Conservation (phyloP, 805 yeast species). For the Schizosaccharomyces osmophilus region DNA sequence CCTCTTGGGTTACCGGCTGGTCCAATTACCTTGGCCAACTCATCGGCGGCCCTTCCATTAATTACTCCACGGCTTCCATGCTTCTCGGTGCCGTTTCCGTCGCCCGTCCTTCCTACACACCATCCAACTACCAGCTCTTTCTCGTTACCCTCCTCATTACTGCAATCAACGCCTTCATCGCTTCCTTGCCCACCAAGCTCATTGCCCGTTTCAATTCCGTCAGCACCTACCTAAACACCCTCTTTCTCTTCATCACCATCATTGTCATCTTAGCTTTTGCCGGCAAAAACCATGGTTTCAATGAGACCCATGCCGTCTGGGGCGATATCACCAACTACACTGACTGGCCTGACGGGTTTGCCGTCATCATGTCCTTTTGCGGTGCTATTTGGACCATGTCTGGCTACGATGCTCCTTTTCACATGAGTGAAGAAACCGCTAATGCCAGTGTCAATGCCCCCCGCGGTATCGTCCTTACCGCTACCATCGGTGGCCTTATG, state of each 20-base stretch:
- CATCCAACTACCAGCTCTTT: slow-evolving; percentile 26
- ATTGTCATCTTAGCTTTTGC: slow-evolving; percentile 22
- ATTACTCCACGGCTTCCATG: slow-evolving; percentile 32
- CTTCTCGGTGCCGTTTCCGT: slow-evolving; percentile 27
- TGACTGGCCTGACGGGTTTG: slow-evolving; percentile 39
- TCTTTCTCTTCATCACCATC: slow-evolving; percentile 27
- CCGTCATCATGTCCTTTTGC: slow-evolving; percentile 30
- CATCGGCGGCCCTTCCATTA: slow-evolving; percentile 32
- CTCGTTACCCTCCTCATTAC: slow-evolving; percentile 29
- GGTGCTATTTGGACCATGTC: slow-evolving; percentile 29
- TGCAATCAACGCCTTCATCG: slow-evolving; percentile 22
- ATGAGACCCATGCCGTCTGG: slow-evolving; percentile 29
- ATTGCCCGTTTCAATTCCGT: slow-evolving; percentile 26
- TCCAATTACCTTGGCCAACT: slow-evolving; percentile 40
- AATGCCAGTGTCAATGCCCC: slow-evolving; percentile 43
- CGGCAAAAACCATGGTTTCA: slow-evolving; percentile 18
- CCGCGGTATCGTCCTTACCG: slow-evolving; percentile 37
- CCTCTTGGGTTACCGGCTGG: slow-evolving; percentile 43
- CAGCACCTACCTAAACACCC: slow-evolving; percentile 25
- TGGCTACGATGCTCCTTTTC: slow-evolving; percentile 49
- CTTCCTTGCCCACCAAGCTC: slow-evolving; percentile 30
- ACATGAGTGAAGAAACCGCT: slow-evolving; percentile 37
- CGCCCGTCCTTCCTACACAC: slow-evolving; percentile 18
- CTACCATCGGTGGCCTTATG: slow-evolving; percentile 18
- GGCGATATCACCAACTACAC: slow-evolving; percentile 26